Percentiles rank a stretch among this genome's conserved stretches.
These are phyloP conservation scores for Cladosporium sp. DNA, from an alignment of 2,329 filamentous ascomycete species.

Conservation along the genomic window DNA sequence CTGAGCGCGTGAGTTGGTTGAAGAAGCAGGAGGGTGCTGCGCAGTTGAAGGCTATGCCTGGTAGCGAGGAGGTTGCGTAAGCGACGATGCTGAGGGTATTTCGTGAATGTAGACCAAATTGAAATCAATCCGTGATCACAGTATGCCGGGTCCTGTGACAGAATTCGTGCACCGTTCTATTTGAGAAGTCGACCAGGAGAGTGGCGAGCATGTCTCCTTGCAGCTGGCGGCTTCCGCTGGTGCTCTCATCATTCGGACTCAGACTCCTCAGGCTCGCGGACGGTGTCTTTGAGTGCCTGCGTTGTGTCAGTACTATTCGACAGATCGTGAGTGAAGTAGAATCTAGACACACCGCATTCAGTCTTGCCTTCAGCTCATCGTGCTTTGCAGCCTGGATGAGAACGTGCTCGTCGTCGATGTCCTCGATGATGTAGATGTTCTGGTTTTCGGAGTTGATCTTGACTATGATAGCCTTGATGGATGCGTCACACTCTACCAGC, in stretches of 20 bases:
- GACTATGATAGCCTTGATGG: constrained; percentile 78
- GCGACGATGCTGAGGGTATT: too few relatives aligned
- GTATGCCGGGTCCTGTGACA: too few relatives aligned
- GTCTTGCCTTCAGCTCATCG: constrained; percentile 56
- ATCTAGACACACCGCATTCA: constrained; percentile 55
- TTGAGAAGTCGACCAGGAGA: too few relatives aligned
- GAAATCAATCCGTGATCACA: too few relatives aligned
- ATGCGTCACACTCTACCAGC: constrained; percentile 76
- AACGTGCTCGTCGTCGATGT: constrained; percentile 69
- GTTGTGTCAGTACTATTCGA: constrained; percentile 6
- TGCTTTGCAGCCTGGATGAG: constrained; percentile 71
- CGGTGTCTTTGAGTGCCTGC: constrained; percentile 32
- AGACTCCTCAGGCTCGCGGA: constrained; percentile 32
- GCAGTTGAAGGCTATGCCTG: constrained; percentile 37
- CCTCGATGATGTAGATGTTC: constrained; percentile 72
- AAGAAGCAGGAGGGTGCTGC: constrained; percentile 27
- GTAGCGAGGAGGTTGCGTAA: constrained; percentile 12
- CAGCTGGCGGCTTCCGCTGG: too few relatives aligned
- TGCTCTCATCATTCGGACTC: constrained; percentile 26
- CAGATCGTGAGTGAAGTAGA: neutral
- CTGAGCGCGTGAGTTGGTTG: constrained; percentile 34
- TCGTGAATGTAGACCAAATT: too few relatives aligned
- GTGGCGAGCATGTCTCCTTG: too few relatives aligned
- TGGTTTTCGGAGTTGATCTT: constrained; percentile 62
- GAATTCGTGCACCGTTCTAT: too few relatives aligned